Evolutionary conservation across 1,284 basidiomycete genomes (phyloP).

Genomic region (Tylopilus sp.): DNA sequence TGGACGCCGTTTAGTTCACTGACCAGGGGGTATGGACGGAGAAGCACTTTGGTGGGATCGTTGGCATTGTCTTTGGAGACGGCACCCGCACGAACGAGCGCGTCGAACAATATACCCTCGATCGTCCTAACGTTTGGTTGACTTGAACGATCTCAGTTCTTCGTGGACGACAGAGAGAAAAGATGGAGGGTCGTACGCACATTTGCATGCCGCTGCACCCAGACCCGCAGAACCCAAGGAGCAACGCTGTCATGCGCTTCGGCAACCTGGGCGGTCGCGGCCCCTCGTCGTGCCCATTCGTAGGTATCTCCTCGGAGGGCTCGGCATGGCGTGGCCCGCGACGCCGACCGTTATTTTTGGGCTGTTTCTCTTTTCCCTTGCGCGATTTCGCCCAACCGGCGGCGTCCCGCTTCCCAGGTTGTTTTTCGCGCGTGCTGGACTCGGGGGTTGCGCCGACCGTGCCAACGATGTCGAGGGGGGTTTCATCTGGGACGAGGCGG

Average conservation of each 20-base stretch:
- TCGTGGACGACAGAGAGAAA: too few relatives aligned
- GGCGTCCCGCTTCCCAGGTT: slow-evolving; percentile 16
- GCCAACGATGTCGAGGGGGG: neutral
- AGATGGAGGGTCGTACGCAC: slow-evolving; percentile 44
- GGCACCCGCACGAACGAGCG: slow-evolving; percentile 85
- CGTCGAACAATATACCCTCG: slow-evolving; percentile 87
- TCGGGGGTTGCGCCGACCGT: neutral
- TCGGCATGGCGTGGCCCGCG: slow-evolving; percentile 32
- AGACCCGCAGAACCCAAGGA: slow-evolving; percentile 77
- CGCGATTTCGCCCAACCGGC: slow-evolving; percentile 23
- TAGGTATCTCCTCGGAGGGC: slow-evolving; percentile 26
- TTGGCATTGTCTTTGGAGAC: slow-evolving; percentile 91
- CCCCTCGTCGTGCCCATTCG: slow-evolving; percentile 20
- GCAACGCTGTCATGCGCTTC: slow-evolving; percentile 68
- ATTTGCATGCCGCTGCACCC: slow-evolving; percentile 95
- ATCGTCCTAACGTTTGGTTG: slow-evolving; percentile 74
- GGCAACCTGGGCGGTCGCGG: slow-evolving; percentile 53
- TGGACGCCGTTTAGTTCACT: slow-evolving; percentile 1
- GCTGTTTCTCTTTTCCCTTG: slow-evolving; percentile 33
- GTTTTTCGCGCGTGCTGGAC: neutral
- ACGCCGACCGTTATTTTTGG: slow-evolving; percentile 27
- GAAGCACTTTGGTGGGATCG: slow-evolving; percentile 78
- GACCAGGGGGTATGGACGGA: neutral
- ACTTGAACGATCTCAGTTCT: slow-evolving; percentile 25
- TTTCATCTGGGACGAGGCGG: neutral